These are phyloP conservation scores for cucumber (Cucumis sativus) DNA, from an alignment of 306 rosid species.

Conservation along the genomic window DNA sequence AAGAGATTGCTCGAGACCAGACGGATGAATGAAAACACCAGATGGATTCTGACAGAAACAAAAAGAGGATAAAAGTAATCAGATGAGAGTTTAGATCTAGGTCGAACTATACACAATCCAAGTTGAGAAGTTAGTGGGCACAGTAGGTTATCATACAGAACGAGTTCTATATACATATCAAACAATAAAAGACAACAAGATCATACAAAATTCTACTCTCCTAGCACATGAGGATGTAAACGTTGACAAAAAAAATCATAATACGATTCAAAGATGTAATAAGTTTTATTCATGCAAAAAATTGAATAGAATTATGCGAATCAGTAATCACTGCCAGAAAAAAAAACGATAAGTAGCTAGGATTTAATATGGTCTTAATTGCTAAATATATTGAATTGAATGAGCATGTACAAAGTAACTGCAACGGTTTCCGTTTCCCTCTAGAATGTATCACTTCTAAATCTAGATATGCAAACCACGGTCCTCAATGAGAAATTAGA, in stretches of 20 bases:
- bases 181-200: neutral
- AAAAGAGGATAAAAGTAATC: neutral
- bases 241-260: neutral
- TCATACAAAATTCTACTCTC: neutral
- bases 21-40: slow-evolving; percentile 47
- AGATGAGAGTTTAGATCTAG: neutral
- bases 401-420: neutral
- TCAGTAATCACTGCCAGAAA: neutral
- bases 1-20: slow-evolving; percentile 41
- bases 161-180: neutral
- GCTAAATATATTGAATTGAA: neutral
- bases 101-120: neutral
- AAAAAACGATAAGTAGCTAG: neutral
- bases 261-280: neutral
- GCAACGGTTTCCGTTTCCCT: neutral
- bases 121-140: neutral
- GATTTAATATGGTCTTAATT: neutral
- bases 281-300: neutral
- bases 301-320: neutral
- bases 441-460: neutral
- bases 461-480: neutral
- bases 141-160: neutral
- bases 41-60: slow-evolving; percentile 32
- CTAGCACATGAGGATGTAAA: neutral
- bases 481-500: neutral